Percentiles rank a stretch among this genome's conserved stretches.
These are phyloP conservation scores for Pisolithus tinctorius DNA, from an alignment of 768 basidiomycete species.

Conservation along the genomic window DNA sequence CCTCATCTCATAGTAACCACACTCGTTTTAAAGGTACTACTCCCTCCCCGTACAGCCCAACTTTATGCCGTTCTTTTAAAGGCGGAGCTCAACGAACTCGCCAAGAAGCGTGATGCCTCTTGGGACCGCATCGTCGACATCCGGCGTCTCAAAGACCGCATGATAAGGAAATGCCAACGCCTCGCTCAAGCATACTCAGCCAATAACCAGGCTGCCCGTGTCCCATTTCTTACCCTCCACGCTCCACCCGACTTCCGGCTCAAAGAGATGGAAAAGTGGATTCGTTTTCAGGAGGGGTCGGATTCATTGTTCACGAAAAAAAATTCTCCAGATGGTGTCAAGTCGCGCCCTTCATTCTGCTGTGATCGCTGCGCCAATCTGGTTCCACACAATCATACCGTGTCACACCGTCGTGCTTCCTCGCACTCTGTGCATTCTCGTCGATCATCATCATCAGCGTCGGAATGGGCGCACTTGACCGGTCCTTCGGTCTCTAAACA, in stretches of 20 bases:
- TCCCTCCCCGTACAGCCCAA: conserved; percentile 60
- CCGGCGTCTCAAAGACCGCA: conserved; percentile 72
- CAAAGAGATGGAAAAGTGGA: conserved; percentile 78
- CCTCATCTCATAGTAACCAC: conserved; percentile 2
- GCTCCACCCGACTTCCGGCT: conserved; percentile 68
- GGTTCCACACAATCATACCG: conserved; percentile 25
- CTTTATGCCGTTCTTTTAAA: conserved; percentile 63
- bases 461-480: conserved; percentile 9
- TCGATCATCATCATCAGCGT: conserved; percentile 14
- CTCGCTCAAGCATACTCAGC: conserved; percentile 42
- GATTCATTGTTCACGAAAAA: conserved; percentile 17
- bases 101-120: conserved; percentile 46
- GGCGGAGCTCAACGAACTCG: conserved; percentile 54
- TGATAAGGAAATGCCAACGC: conserved; percentile 74
- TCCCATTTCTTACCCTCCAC: conserved; percentile 57
- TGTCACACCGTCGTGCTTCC: conserved; percentile 22
- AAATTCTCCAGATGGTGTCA: conserved; percentile 12
- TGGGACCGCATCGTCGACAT: conserved; percentile 71
- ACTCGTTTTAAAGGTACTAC: conserved; percentile 45
- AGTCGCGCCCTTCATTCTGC: conserved; percentile 25
- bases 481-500: conserved; percentile 14
- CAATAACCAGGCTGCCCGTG: conserved; percentile 31
- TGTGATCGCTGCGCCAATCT: conserved; percentile 29
- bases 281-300: conserved; percentile 39
- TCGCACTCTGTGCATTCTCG: conserved; percentile 19